Evolutionary conservation across 1,284 basidiomycete genomes (phyloP).

Genomic region (Trichosporon faecale): DNA sequence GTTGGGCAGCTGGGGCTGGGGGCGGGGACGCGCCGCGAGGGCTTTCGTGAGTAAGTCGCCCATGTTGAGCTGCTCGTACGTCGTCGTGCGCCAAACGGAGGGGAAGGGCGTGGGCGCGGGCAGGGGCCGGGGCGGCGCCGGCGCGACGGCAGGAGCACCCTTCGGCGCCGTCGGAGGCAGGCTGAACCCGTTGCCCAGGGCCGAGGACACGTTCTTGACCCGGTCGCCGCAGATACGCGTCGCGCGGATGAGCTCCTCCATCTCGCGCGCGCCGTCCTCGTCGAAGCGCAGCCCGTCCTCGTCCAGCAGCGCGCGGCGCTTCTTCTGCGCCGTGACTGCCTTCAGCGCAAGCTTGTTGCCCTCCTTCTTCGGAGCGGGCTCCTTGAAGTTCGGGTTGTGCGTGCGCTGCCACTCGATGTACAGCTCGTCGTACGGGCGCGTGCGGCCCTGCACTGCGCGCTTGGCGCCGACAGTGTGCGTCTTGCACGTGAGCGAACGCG

Average conservation of each 20-base stretch:
- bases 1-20: neutral
- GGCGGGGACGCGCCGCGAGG: slow-evolving; percentile 35
- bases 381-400: slow-evolving; percentile 91
- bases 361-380: slow-evolving; percentile 65
- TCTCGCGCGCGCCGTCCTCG: slow-evolving; percentile 70
- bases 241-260: slow-evolving; percentile 59
- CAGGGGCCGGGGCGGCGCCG: neutral
- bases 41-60: slow-evolving; percentile 43
- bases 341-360: slow-evolving; percentile 25
- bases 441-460: slow-evolving; percentile 82
- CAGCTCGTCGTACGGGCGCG: slow-evolving; percentile 79
- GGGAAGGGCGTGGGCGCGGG: slow-evolving; percentile 12
- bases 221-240: slow-evolving; percentile 60
- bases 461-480: slow-evolving; percentile 98
- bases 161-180: neutral
- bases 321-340: slow-evolving; percentile 35
- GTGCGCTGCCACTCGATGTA: slow-evolving; percentile 88
- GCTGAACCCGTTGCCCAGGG: slow-evolving; percentile 2
- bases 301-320: slow-evolving; percentile 19
- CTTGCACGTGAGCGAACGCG: slow-evolving; percentile 96
- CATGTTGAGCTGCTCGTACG: slow-evolving; percentile 34
- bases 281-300: slow-evolving; percentile 64
- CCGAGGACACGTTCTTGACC: slow-evolving; percentile 10
- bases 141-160: slow-evolving; percentile 2
- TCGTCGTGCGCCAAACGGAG: slow-evolving; percentile 31